Percentiles rank a stretch among this genome's conserved stretches.
phyloP scores from a whole-genome alignment of 208 protist genomes.

The Trichomonas vaginalis region DNA sequence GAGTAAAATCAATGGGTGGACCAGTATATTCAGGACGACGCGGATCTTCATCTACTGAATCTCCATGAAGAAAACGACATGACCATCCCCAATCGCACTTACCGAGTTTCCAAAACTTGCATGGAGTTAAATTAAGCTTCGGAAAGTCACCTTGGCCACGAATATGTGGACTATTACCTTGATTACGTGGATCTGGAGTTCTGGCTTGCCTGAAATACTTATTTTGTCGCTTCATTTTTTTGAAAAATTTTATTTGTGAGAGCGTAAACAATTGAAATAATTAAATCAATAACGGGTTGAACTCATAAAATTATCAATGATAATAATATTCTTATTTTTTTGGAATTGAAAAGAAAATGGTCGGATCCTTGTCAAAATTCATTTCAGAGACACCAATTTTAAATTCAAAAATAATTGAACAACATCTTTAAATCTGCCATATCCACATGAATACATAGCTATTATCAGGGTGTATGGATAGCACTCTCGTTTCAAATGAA shows the following conservation, averaged over 20 bases:
- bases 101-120: constrained; percentile 5
- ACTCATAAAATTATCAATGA: not conserved
- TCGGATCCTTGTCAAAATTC: not conserved
- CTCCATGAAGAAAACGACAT: not conserved
- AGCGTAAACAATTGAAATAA: not conserved
- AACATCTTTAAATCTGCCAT: no score
- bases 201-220: not conserved
- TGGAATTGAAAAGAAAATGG: not conserved
- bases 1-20: not conserved
- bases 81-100: constrained; percentile 8
- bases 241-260: not conserved
- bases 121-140: not conserved
- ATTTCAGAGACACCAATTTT: no score
- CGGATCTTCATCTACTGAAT: not conserved
- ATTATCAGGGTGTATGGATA: no score
- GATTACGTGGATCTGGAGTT: not conserved
- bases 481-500: no score
- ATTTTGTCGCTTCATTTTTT: not conserved
- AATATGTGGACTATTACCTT: not conserved
- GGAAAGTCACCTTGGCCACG: not conserved
- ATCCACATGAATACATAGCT: no score
- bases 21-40: not conserved
- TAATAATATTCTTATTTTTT: not conserved
- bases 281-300: not conserved
- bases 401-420: no score